phyloP scores from a whole-genome alignment of 2,329 filamentous ascomycete species.

The Sporothrix pseudoabietina region DNA sequence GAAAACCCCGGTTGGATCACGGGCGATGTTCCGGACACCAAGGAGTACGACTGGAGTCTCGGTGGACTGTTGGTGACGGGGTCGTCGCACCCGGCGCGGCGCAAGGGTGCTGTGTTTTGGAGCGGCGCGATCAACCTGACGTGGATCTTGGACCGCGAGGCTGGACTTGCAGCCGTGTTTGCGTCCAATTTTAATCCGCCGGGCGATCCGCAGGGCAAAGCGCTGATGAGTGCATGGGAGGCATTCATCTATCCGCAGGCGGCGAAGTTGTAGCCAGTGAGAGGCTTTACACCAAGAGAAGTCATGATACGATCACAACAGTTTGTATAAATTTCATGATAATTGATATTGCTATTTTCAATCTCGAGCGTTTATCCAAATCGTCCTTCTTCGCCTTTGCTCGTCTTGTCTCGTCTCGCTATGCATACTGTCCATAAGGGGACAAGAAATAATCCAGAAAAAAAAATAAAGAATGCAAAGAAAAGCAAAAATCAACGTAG shows the following conservation, averaged over 20 bases:
- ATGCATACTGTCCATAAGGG: background rate
- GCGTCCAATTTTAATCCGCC: constrained; percentile 48
- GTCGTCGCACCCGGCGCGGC: constrained; percentile 43
- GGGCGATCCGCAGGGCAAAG: constrained; percentile 44
- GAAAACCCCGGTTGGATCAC: constrained; percentile 38
- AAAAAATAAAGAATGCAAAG: too few relatives aligned
- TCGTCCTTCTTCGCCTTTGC: background rate
- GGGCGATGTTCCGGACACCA: constrained; percentile 40
- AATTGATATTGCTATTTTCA: background rate
- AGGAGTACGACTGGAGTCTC: constrained; percentile 47
- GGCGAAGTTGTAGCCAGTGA: constrained; percentile 23
- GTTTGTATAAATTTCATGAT: background rate
- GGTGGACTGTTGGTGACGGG: constrained; percentile 48
- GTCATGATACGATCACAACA: background rate
- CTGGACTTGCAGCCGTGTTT: constrained; percentile 47
- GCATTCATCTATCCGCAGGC: constrained; percentile 44
- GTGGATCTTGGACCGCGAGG: constrained; percentile 47
- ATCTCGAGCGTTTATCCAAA: constrained; percentile 2
- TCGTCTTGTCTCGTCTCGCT: background rate
- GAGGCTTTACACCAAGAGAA: background rate
- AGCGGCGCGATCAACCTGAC: constrained; percentile 50
- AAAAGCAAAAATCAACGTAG: background rate
- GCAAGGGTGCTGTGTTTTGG: constrained; percentile 48
- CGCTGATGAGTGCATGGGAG: constrained; percentile 45
- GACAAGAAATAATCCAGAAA: background rate